Evolutionary conservation across 2,329 filamentous ascomycete species (phyloP).

Genomic region (Curvularia verruculosa): DNA sequence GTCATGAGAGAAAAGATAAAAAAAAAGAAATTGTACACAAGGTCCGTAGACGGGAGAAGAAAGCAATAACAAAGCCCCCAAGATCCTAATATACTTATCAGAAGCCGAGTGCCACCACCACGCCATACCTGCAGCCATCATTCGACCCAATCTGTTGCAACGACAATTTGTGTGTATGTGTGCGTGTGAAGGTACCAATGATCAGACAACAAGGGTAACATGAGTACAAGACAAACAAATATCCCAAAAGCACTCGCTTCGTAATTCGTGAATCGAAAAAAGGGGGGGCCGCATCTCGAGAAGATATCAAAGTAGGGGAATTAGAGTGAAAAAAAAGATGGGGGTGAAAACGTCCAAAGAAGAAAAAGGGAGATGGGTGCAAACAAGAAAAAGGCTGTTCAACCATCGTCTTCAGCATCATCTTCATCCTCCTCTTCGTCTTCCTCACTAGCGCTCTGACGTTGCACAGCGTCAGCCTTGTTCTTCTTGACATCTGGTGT

Average conservation of each 20-base stretch:
- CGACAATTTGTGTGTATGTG: slow-evolving; percentile 43
- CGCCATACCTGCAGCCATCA: slow-evolving; percentile 29
- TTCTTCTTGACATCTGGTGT: slow-evolving; percentile 55
- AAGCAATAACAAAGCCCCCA: slow-evolving; percentile 13
- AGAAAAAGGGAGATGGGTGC: slow-evolving; percentile 6
- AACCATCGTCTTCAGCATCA: slow-evolving; percentile 58
- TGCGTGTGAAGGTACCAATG: slow-evolving; percentile 30
- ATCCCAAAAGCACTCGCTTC: slow-evolving; percentile 47
- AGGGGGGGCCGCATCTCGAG: slow-evolving; percentile 17
- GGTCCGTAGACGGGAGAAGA: slow-evolving; percentile 10
- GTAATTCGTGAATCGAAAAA: slow-evolving; percentile 46
- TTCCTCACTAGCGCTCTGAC: slow-evolving; percentile 58
- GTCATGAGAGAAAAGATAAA: slow-evolving; percentile 12
- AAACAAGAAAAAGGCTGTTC: slow-evolving; percentile 6
- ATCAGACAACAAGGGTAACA: slow-evolving; percentile 37
- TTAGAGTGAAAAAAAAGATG: slow-evolving; percentile 15
- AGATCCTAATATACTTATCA: slow-evolving; percentile 2
- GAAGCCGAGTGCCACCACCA: slow-evolving; percentile 23
- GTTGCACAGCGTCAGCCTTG: slow-evolving; percentile 50
- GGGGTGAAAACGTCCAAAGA: slow-evolving; percentile 17
- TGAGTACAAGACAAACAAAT: slow-evolving; percentile 35
- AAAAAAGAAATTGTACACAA: slow-evolving; percentile 22
- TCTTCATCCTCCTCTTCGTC: slow-evolving; percentile 59
- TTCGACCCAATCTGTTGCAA: slow-evolving; percentile 31
- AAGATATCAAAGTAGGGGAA: slow-evolving; percentile 24